Base-by-base conservation (phyloP, 208 protist genomes). In the Wallacemonas sp. region DNA sequence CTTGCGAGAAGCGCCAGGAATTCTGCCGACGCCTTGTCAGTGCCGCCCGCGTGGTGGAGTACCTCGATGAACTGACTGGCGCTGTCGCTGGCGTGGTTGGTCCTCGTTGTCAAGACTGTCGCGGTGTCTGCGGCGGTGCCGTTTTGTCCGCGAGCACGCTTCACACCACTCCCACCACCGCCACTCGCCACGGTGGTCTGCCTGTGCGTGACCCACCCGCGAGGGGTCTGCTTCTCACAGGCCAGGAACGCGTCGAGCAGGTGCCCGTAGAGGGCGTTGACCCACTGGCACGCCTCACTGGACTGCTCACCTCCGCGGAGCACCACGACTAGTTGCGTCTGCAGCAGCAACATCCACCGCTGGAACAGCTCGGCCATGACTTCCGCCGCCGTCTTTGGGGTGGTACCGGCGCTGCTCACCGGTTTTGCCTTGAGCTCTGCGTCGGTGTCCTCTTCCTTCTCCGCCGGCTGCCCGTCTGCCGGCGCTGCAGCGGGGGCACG, bases 161-260 rank as follows among this genome's bases (percentile, higher is more conserved):
- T 12, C 12, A 22, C 42, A 48, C 12, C 12, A 48, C n/a, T n/a
- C n/a, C n/a, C n/a, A n/a, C n/a, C n/a, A n/a, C n/a, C n/a, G n/a
- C n/a, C n/a, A n/a, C n/a, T n/a, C 6, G 42, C 42, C 39, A 27
- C 39, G 2, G 53, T 33, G 30, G 32, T 61, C 34, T 60, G 22
- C 29, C 29, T 60, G 24, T 19, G 27, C 48, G 30, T 27, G 5
- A 15, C 38, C 37, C 48, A 45, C 13, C 37, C 27, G 22, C 46
- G 10, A 26, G 5, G 17, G 13, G 45, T 12, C 24, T 53, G 45
- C 45, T 38, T 53, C 10, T 53, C 17, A 17, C 10, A 24, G 45
- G 9, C 19, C 10, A 53, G 45, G 32, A 57, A 57, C 10, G 50
- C 50, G 50, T 57, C 30, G 50, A 57, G 50, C 33, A 57, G 30